Evolutionary conservation across 2,329 filamentous ascomycete species (phyloP), one percentile per base, ranked within the genome.

Genomic region (Hypomyces rosellus): DNA sequence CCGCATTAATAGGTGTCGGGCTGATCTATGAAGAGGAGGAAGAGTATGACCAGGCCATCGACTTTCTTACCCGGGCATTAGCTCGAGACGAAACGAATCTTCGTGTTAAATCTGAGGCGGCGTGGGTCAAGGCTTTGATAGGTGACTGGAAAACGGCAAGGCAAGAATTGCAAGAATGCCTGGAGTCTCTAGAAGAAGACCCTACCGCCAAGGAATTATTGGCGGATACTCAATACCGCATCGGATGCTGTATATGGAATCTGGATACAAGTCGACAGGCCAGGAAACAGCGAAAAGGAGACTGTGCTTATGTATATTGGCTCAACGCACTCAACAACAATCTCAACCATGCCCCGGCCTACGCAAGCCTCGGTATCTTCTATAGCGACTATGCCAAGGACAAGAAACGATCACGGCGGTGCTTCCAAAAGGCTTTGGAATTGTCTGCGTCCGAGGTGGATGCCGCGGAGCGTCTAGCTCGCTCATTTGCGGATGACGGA

Each of bases 351-450:
- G 91, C 93, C 1, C 88, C 93, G 0, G 85, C 91, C 2, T 99
- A 97, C 66, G 96, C 91, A 0, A 90, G 84, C 56, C 79, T 99
- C 4, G 93, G 93, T 14, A 75, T 92, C 7, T 99, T 87, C 70
- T 99, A 96, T 63, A 83, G 85, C 5, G 92, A 97, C 62, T 96
- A 96, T 63, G 86, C 82, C 49, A 89, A 85, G 57, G 93, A 97
- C 66, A 89, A 84, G 67, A 87, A 85, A 61, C 78, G 95, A 62
- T 89, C 92, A 8, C 80, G 88, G n/a, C 85, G 88, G 55, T 97
- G 92, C 64, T 97, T 97, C 61, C 89, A 96, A 61, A 96, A 97
- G 65, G 93, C 93, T 0, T 88, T 99, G 45, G 93, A 99, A 66
- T 73, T 99, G 3, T 99, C 93, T 0, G 74, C 89, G 0, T 85